Percentiles rank a stretch among this genome's conserved stretches.
Conservation (phyloP, 495 filamentous ascomycete genomes). For the Aspergillus incahuasiensis region DNA sequence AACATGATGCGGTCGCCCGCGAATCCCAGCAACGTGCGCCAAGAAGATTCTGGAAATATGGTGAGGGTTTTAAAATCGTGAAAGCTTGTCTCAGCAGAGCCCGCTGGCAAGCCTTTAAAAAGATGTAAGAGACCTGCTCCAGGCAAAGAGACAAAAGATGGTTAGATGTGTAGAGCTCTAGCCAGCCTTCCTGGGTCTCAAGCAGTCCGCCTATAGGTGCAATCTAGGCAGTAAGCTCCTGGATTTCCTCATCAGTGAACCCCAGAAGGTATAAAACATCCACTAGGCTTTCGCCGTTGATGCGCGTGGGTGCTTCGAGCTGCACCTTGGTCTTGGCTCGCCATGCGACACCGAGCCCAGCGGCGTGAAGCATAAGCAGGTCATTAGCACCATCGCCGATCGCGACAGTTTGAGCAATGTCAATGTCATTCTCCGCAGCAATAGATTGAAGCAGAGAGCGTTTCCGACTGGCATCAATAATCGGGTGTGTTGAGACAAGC, state of each 20-base stretch:
- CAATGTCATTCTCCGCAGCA: slow-evolving; percentile 65
- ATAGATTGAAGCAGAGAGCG: slow-evolving; percentile 70
- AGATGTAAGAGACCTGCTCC: not conserved
- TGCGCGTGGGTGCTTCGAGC: slow-evolving; percentile 70
- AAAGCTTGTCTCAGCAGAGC: not conserved
- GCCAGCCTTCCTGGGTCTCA: not conserved
- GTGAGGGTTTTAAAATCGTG: not conserved
- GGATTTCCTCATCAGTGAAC: slow-evolving; percentile 61
- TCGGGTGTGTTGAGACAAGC: slow-evolving; percentile 59
- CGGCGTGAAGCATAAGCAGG: slow-evolving; percentile 82
- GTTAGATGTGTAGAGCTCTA: not conserved
- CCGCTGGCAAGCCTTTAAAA: not conserved
- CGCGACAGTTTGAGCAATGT: slow-evolving; percentile 71
- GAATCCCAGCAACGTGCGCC: not conserved
- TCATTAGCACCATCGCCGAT: slow-evolving; percentile 97
- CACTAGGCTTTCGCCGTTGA: slow-evolving; percentile 74
- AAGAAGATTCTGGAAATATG: not conserved
- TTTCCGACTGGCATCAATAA: slow-evolving; percentile 82
- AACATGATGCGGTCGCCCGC: not conserved
- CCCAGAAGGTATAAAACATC: slow-evolving; percentile 86
- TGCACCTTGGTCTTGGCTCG: slow-evolving; percentile 92
- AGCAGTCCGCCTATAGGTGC: slow-evolving; percentile 14
- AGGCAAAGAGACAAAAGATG: not conserved
- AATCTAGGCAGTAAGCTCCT: slow-evolving; percentile 36
- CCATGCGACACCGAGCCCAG: slow-evolving; percentile 88